Conservation (phyloP, 2,329 filamentous ascomycete species). For the Paecilomyces variotii region DNA sequence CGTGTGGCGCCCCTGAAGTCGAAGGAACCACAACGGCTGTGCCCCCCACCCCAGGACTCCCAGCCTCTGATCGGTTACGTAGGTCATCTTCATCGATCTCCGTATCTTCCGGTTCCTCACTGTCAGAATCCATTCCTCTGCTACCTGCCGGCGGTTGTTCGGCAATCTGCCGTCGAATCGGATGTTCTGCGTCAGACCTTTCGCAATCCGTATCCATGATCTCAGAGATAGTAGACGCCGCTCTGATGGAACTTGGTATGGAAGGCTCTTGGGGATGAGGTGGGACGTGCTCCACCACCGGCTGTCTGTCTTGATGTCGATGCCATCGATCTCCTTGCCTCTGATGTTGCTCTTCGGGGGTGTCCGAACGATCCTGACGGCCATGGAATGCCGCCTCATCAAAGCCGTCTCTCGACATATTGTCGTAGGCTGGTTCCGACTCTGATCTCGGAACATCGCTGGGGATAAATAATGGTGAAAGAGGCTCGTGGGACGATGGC, state of each 20-base stretch:
- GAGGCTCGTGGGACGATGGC: no score
- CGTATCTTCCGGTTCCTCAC: conserved; percentile 3
- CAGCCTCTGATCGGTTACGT: conserved; percentile 4
- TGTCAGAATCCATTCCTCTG: conserved; percentile 1
- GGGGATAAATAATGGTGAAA: no score
- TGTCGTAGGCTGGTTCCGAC: conserved; percentile 3
- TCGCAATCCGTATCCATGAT: no score
- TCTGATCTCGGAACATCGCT: no score
- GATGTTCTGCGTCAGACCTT: no score
- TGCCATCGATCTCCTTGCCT: conserved; percentile 4
- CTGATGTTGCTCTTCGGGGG: conserved; percentile 7
- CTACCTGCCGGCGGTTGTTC: conserved; percentile 5
- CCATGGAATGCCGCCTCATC: conserved; percentile 6
- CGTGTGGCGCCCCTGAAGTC: not conserved
- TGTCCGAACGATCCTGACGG: conserved; percentile 7
- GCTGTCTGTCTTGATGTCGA: conserved; percentile 1
- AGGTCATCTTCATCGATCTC: conserved; percentile 7
- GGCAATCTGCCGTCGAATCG: conserved; percentile 2
- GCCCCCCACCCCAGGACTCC: conserved; percentile 4
- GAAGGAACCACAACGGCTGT: conserved; percentile 1
- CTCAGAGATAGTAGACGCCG: no score
- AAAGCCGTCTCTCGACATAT: conserved; percentile 8
- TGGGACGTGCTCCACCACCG: no score
- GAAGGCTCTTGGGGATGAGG: no score
- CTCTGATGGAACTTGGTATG: no score